phyloP scores from a whole-genome alignment of 2,329 filamentous ascomycete genomes.

The Diplodia intermedia region DNA sequence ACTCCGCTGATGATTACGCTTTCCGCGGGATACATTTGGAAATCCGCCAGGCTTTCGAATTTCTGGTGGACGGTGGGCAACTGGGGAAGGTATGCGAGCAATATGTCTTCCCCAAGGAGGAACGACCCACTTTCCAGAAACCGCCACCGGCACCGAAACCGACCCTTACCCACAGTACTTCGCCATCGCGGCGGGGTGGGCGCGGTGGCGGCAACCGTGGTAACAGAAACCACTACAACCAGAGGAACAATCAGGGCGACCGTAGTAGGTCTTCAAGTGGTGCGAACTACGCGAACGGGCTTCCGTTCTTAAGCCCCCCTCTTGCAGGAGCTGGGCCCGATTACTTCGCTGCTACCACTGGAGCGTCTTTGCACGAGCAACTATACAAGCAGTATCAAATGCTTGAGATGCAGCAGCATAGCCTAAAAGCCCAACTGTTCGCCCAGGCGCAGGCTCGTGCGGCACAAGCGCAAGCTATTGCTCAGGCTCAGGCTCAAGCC shows the following conservation, averaged over 20 bases:
- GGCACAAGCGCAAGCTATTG: slow-evolving; percentile 45
- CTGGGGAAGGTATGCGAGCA: slow-evolving; percentile 85
- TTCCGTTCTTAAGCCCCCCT: slow-evolving; percentile 52
- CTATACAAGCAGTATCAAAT: slow-evolving; percentile 59
- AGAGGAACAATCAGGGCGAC: slow-evolving; percentile 55
- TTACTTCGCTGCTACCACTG: slow-evolving; percentile 51
- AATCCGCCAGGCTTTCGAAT: slow-evolving; percentile 83
- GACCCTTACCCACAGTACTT: slow-evolving; percentile 58
- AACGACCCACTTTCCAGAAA: slow-evolving; percentile 65
- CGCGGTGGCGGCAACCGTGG: slow-evolving; percentile 55
- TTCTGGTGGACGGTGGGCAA: slow-evolving; percentile 75
- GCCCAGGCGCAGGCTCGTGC: slow-evolving; percentile 43
- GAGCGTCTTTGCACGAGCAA: slow-evolving; percentile 56
- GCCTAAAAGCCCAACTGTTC: slow-evolving; percentile 44
- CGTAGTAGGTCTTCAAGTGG: slow-evolving; percentile 66
- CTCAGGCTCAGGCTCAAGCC: slow-evolving; percentile 37
- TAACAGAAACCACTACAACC: slow-evolving; percentile 54
- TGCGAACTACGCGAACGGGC: slow-evolving; percentile 52
- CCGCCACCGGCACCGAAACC: slow-evolving; percentile 61
- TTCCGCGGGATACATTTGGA: slow-evolving; percentile 92
- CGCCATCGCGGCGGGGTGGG: slow-evolving; percentile 56
- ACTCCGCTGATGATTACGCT: slow-evolving; percentile 94
- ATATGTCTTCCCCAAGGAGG: slow-evolving; percentile 80
- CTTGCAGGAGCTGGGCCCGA: slow-evolving; percentile 49
- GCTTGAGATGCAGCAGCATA: slow-evolving; percentile 52